phyloP scores from a whole-genome alignment of 495 filamentous ascomycete species.

The Neurospora cerealis region DNA sequence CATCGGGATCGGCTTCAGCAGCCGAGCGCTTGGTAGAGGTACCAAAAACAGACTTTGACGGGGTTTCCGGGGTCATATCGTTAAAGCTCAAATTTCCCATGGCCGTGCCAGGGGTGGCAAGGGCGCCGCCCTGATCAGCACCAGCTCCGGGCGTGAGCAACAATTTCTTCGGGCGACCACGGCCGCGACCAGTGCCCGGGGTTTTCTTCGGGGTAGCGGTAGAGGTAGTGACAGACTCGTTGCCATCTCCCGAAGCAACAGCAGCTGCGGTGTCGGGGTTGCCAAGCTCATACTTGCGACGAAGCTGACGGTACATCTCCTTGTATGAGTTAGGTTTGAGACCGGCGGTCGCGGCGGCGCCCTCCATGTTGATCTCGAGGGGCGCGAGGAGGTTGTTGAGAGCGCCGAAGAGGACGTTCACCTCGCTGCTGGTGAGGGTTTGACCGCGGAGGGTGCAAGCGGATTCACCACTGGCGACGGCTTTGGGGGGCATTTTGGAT shows the following conservation, averaged over 20 bases:
- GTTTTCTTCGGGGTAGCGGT: neutral
- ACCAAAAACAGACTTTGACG: neutral
- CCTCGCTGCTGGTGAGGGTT: neutral
- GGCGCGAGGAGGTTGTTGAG: neutral
- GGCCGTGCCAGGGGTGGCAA: neutral
- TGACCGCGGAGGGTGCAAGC: neutral
- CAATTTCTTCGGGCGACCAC: neutral
- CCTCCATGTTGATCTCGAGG: neutral
- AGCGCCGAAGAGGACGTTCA: neutral
- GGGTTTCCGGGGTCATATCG: neutral
- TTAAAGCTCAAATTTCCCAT: neutral
- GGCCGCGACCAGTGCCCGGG: neutral
- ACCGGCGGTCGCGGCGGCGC: neutral
- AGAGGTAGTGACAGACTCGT: neutral
- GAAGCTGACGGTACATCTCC: neutral
- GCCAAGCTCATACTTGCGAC: neutral
- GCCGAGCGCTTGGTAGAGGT: neutral
- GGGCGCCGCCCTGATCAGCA: neutral
- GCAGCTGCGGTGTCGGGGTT: neutral
- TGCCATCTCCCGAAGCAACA: neutral
- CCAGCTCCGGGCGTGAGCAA: neutral
- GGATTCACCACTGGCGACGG: neutral
- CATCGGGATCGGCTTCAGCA: neutral
- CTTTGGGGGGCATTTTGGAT: neutral
- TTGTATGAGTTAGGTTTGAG: neutral